Conservation (phyloP, 2,329 filamentous ascomycete species). For the Trichoderma aggressivum region DNA sequence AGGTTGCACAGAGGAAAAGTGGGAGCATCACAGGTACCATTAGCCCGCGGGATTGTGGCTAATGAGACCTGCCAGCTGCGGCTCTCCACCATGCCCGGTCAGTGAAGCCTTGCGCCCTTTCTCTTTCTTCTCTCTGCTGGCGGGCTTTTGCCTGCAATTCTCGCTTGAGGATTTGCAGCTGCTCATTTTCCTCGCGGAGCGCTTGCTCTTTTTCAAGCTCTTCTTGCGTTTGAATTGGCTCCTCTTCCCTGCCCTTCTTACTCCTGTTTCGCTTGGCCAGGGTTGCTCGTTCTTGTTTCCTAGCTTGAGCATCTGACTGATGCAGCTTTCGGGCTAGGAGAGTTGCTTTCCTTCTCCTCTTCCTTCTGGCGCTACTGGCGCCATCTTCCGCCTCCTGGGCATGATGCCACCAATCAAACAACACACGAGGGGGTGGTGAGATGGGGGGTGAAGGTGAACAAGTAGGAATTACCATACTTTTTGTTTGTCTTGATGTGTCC, state of each 20-base stretch:
- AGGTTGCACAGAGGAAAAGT: neutral
- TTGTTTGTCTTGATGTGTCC: conserved; percentile 99
- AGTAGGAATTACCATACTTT: conserved; percentile 61
- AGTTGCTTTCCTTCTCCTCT: conserved; percentile 23
- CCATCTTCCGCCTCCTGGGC: conserved; percentile 20
- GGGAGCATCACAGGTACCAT: neutral
- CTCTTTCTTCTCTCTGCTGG: conserved; percentile 20
- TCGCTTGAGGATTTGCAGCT: conserved; percentile 21
- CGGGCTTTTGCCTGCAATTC: conserved; percentile 22
- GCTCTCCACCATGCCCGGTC: conserved; percentile 19
- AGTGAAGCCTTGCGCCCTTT: conserved; percentile 6
- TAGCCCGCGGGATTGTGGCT: conserved; percentile 11
- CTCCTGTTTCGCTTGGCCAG: conserved; percentile 12
- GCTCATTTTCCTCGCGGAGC: conserved; percentile 21
- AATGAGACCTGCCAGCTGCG: conserved; percentile 23
- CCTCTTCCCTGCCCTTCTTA: conserved; percentile 18
- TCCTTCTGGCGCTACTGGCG: conserved; percentile 4
- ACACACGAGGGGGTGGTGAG: conserved; percentile 28
- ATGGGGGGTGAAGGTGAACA: conserved; percentile 21
- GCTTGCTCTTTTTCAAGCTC: conserved; percentile 21
- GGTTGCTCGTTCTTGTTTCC: conserved; percentile 15
- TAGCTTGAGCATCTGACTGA: conserved; percentile 24
- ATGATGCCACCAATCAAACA: conserved; percentile 36
- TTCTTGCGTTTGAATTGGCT: conserved; percentile 21
- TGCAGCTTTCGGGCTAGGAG: conserved; percentile 24